phyloP scores from a whole-genome alignment of 441 rosid genomes.

The Populus hybrid region DNA sequence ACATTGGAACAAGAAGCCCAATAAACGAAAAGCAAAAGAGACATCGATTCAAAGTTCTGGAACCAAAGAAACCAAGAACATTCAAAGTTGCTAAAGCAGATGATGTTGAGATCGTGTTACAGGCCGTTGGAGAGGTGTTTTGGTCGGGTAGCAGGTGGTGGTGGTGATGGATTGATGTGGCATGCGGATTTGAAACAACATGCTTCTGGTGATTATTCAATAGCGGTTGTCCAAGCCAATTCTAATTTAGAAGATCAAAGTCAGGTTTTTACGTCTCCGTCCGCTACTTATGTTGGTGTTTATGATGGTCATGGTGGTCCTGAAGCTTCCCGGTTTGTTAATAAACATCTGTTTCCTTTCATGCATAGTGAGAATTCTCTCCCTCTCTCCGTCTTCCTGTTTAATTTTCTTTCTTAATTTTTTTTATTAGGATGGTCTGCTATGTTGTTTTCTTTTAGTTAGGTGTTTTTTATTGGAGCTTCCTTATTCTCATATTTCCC shows the following conservation, averaged over 20 bases:
- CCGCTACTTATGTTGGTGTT: conserved; percentile 74
- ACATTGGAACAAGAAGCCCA: neutral
- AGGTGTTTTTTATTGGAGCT: neutral
- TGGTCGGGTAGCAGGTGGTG: conserved; percentile 31
- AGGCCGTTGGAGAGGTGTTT: conserved; percentile 68
- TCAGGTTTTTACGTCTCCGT: conserved; percentile 70
- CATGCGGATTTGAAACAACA: conserved; percentile 71
- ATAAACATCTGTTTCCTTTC: conserved; percentile 66
- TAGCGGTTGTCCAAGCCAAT: conserved; percentile 89
- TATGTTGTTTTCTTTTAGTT: neutral
- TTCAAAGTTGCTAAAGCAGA: conserved; percentile 5
- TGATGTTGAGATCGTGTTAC: conserved; percentile 54
- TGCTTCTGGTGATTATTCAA: conserved; percentile 81
- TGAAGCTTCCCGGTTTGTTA: conserved; percentile 85
- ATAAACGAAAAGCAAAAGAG: neutral
- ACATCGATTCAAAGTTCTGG: neutral
- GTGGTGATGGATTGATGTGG: conserved; percentile 68
- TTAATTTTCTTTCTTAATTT: neutral
- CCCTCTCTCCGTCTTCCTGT: neutral
- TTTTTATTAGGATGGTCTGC: neutral
- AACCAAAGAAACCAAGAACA: neutral
- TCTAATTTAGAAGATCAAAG: conserved; percentile 75
- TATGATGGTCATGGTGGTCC: conserved; percentile 97
- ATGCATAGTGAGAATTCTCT: conserved; percentile 47
- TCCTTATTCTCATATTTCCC: neutral